Evolutionary conservation across 2,329 filamentous ascomycete genomes (phyloP), one percentile per base, ranked within the genome.

Genomic region (Ophiostoma sp.): DNA sequence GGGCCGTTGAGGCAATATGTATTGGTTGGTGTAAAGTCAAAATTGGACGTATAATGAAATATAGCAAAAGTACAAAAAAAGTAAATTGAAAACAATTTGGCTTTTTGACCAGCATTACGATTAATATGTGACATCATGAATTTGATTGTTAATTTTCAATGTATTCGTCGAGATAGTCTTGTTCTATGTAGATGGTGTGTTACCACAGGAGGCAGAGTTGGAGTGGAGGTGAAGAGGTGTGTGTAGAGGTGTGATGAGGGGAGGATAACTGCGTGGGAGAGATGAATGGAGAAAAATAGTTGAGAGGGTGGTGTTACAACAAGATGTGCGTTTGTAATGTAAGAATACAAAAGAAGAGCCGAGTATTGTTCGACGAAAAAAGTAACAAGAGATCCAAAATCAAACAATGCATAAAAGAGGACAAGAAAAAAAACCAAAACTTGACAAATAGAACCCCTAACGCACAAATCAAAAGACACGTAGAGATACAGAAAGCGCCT

Each of bases 251-350:
- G 25, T 52, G 19, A 52, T 52, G 59, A 63, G 33, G 9, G 22
- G 63, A 50, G 64, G 42, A 66, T 63, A 12, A 28, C 17, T 33
- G 25, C 33, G 61, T 8, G 59, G 11, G 6, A 39, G 45, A 50
- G 17, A 33, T 9, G 17, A 63, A 63, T n/a, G 19, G 59, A 39
- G 9, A 17, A 25, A 12, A 28, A 22, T 28, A 45, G 36, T 45
- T 31, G 68, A 57, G 19, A 17, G 36, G 57, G 25, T 64, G 42
- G 69, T 64, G 69, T 22, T 63, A 71, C 55, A 72, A 70, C 52
- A 72, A 52, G 45, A 36, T 52, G 28, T 69, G 66, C 28, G 66
- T 52, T 25, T 50, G 39, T 11, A 12, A n/a, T 50, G 25, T 2
- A 50, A 61, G 45, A 7, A 45, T 17, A n/a, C 8, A 17, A 68